Base-by-base conservation (phyloP, 75 land plant genomes). In the Sequoia sempervirens region DNA sequence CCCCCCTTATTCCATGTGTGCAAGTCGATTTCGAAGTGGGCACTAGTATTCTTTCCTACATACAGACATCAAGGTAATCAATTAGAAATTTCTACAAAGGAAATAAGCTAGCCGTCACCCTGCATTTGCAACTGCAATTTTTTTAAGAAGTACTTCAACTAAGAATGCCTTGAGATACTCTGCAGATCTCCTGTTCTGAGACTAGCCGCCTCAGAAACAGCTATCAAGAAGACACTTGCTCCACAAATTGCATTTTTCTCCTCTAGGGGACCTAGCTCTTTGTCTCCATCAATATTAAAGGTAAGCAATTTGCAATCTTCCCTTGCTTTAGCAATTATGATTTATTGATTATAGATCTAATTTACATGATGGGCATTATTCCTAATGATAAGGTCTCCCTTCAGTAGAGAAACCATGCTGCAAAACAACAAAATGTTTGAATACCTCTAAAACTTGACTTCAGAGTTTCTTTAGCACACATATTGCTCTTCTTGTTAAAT, bases 181-280 rank as follows among this genome's bases (percentile, higher is more conserved):
- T 52, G 36, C 88, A 89, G 90, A 78, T 84, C 52, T 58, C 92
- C 93, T 54, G 43, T 83, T 37, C 83, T 91, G 34, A 87, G 86
- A 84, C 84, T 92, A 68, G 87, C 85, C 45, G 80, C 69, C 17
- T 75, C 91, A 38, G 83, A 81, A 54, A 93, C 94, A 40, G 80
- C 73, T n/a, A 26, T 92, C 18, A 89, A 89, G 13, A 75, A 80
- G 47, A 79, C 85, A 45, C 70, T 86, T 28, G 81, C 94, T 14
- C 94, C 95, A 38, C 83, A 85, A 50, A 81, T 93, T 80, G 92
- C 94, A 17, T 85, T 72, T 66, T 93, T 92, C 85, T 93, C 95
- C 26, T 90, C 94, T 50, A 79, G 92, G 81, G 95, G 95, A 64
- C 95, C 95, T 13, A 92, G 88, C 84, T 90, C 92, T 30, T 78